Evolutionary conservation across 768 basidiomycete genomes (phyloP).

Genomic region (Pleurotus salmoneostramineus): DNA sequence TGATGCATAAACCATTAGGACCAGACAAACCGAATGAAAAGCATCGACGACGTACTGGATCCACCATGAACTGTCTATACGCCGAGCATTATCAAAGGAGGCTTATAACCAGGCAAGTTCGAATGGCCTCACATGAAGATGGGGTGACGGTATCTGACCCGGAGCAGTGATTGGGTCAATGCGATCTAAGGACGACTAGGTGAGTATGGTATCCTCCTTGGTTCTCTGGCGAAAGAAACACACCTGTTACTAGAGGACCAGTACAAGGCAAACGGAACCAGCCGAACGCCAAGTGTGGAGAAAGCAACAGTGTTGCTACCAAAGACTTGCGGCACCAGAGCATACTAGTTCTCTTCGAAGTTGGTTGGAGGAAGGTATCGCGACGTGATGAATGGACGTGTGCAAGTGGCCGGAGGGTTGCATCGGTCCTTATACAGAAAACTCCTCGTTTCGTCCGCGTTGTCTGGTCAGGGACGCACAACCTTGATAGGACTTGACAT

Average conservation of each 20-base stretch:
- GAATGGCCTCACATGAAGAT: constrained; percentile 31
- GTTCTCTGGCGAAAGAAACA: neutral
- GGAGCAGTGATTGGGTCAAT: constrained; percentile 36
- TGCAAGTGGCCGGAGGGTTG: neutral
- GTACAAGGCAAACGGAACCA: constrained; percentile 42
- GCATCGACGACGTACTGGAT: constrained; percentile 22
- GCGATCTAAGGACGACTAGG: constrained; percentile 19
- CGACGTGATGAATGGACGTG: neutral
- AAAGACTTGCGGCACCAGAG: neutral
- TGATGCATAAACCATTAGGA: constrained; percentile 8
- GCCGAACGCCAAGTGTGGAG: neutral
- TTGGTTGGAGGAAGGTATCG: neutral
- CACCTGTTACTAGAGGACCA: constrained; percentile 34
- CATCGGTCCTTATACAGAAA: neutral
- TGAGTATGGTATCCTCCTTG: neutral
- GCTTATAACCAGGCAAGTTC: neutral
- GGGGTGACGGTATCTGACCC: constrained; percentile 28
- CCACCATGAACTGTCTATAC: constrained; percentile 35
- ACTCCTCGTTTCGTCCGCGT: neutral
- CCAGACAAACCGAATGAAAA: neutral
- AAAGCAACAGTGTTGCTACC: neutral
- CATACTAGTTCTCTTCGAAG: neutral
- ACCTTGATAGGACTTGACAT: neutral
- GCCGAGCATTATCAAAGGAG: neutral
- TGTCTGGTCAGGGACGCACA: neutral